Percentiles rank a stretch among this genome's conserved stretches.
phyloP scores from a whole-genome alignment of 495 filamentous ascomycete genomes.

The Penicillium pancosmium region DNA sequence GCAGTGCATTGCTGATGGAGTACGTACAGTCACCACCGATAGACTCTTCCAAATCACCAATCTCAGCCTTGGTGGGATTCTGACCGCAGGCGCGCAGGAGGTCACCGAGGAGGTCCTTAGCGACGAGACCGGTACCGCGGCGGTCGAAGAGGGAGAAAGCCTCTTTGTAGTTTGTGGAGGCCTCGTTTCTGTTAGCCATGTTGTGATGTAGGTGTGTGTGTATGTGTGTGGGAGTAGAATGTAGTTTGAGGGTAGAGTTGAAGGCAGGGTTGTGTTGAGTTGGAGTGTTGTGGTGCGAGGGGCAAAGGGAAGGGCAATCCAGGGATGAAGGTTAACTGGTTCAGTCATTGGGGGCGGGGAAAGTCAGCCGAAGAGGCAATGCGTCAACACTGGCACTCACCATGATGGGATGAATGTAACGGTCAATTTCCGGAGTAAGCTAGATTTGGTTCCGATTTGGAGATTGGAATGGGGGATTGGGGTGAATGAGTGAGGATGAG shows the following conservation, averaged over 20 bases:
- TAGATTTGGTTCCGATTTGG: neutral
- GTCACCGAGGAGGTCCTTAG: constrained; percentile 84
- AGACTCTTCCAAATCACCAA: constrained; percentile 82
- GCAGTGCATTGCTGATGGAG: too few relatives aligned
- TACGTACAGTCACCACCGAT: constrained; percentile 82
- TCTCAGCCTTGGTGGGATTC: constrained; percentile 94
- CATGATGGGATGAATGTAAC: constrained; percentile 9
- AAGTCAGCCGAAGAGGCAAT: constrained; percentile 15
- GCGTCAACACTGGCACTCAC: constrained; percentile 19
- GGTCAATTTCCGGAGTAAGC: neutral
- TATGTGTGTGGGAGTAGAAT: neutral
- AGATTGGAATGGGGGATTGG: too few relatives aligned
- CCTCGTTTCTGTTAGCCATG: constrained; percentile 53
- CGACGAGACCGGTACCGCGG: constrained; percentile 89
- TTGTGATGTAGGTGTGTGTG: neutral
- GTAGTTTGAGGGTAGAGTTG: neutral
- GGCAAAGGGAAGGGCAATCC: constrained; percentile 7
- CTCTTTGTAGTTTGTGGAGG: constrained; percentile 99
- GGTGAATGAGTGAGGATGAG: constrained; percentile 6
- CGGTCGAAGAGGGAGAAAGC: constrained; percentile 99
- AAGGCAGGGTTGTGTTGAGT: neutral
- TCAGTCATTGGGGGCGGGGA: constrained; percentile 9
- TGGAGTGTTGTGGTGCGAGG: constrained; percentile 11
- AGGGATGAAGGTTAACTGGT: constrained; percentile 8
- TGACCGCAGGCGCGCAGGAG: constrained; percentile 95